A percentile compares a stretch with the other conserved stretches of the same genome.
phyloP scores from a whole-genome alignment of 495 filamentous ascomycete species.

The Tuber umbilicatum region DNA sequence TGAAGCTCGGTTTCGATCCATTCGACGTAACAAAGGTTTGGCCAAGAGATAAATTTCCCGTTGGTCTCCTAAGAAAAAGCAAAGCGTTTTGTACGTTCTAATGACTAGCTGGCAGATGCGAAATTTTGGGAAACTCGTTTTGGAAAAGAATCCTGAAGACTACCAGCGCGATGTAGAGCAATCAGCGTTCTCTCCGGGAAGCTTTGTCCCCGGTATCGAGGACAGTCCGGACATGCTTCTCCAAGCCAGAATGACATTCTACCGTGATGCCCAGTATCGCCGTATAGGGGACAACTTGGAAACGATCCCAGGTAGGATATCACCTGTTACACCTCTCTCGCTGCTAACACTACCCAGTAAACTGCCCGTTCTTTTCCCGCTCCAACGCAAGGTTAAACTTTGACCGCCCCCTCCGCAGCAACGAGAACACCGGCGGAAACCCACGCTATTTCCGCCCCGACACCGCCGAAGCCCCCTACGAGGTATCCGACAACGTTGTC shows the following conservation, averaged over 20 bases:
- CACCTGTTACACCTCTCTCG: neutral
- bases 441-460: conserved; percentile 55
- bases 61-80: neutral
- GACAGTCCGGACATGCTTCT: conserved; percentile 49
- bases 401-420: conserved; percentile 46
- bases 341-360: conserved; percentile 36
- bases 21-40: conserved; percentile 54
- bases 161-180: conserved; percentile 59
- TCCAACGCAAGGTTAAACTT: conserved; percentile 47
- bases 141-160: conserved; percentile 67
- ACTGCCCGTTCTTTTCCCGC: conserved; percentile 50
- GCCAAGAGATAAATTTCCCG: conserved; percentile 46
- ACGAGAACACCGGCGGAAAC: conserved; percentile 51
- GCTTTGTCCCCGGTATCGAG: conserved; percentile 51
- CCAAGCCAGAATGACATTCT: conserved; percentile 51
- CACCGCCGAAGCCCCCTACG: conserved; percentile 51
- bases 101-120: conserved; percentile 34
- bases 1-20: conserved; percentile 49
- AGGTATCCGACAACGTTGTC: conserved; percentile 49
- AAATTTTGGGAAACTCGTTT: conserved; percentile 54
- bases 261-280: conserved; percentile 50
- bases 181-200: conserved; percentile 49
- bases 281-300: conserved; percentile 51
- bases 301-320: conserved; percentile 42
- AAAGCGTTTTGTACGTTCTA: neutral